Evolutionary conservation across 2,329 filamentous ascomycete genomes (phyloP), one percentile per base, ranked within the genome.

Genomic region (Tolypocladium sp.): DNA sequence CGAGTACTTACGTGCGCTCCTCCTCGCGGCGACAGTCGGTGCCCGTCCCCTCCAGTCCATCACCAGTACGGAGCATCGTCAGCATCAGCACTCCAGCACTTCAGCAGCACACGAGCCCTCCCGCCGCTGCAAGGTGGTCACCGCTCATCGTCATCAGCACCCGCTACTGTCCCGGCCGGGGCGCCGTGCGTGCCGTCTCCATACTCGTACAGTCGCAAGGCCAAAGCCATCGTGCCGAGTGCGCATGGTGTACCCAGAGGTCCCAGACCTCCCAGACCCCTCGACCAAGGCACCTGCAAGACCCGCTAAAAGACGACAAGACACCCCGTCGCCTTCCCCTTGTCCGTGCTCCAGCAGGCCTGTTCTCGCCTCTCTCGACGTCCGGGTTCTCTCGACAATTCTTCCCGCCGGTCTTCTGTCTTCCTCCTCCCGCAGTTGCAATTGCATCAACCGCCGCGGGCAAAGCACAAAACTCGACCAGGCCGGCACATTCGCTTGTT

Each of bases 271-370:
- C 42, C 42, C 41, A 44, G 42, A 46, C 44, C 25, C 49, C 49
- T 35, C 49, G 7, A n/a, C n/a, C 13, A 12, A 27, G 25, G 12
- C 20, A 4, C 49, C 20, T 22, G 49, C 49, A 8, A 30, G 49
- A 52, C 57, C 57, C 46, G 46, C 49, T 54, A 46, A 54, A 54
- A 54, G 52, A 55, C 44, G 44, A 57, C 58, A 56, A 53, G 54
- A 55, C 52, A 58, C 15, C 54, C 56, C 37, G 40, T 53, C 49
- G 33, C 49, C 49, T 44, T 46, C n/a, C 46, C 58, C 55, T 59
- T 59, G 58, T 59, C 58, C 49, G 58, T 59, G 58, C 55, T 59
- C 55, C 49, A 57, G 54, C 46, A 54, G 49, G 44, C 38, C 46
- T 40, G 25, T 57, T 57, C 41, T 57, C 27, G 27, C 46, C 42